A percentile compares a stretch with the other conserved stretches of the same genome.
Conservation (phyloP, 768 basidiomycete species). For the Rhodotorula diobovata region DNA sequence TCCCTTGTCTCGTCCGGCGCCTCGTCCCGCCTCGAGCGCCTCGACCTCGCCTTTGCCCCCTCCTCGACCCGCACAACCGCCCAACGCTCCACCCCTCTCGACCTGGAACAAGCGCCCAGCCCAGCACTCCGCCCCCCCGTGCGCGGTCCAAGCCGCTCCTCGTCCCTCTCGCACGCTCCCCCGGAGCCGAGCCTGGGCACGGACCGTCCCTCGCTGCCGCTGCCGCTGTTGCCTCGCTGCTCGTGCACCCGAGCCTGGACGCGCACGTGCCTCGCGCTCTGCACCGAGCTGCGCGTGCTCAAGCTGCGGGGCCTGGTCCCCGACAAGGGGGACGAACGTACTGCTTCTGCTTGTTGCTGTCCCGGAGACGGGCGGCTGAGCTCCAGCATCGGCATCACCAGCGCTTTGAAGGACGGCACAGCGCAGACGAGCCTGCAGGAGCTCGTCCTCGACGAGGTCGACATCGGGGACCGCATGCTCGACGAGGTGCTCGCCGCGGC, state of each 20-base stretch:
- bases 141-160: no score
- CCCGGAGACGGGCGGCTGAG: background rate
- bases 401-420: no score
- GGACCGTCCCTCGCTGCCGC: background rate
- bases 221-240: background rate
- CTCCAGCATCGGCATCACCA: conserved; percentile 11
- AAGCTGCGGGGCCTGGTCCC: background rate
- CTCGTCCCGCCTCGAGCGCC: background rate
- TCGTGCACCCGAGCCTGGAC: no score
- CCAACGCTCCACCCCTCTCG: background rate
- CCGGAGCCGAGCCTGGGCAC: background rate
- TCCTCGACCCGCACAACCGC: background rate
- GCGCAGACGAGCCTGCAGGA: background rate
- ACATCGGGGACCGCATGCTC: background rate
- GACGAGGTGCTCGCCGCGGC: background rate
- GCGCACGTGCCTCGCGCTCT: background rate
- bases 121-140: no score
- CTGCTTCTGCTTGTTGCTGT: conserved; percentile 1
- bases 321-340: background rate
- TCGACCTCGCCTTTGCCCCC: background rate
- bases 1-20: background rate
- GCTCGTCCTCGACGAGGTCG: background rate
- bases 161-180: background rate
- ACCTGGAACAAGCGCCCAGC: background rate
- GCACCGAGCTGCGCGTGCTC: background rate